A percentile compares a stretch with the other conserved stretches of the same genome.
Evolutionary conservation across 2,329 filamentous ascomycete genomes (phyloP).

Genomic region (Ophiostoma piceae): DNA sequence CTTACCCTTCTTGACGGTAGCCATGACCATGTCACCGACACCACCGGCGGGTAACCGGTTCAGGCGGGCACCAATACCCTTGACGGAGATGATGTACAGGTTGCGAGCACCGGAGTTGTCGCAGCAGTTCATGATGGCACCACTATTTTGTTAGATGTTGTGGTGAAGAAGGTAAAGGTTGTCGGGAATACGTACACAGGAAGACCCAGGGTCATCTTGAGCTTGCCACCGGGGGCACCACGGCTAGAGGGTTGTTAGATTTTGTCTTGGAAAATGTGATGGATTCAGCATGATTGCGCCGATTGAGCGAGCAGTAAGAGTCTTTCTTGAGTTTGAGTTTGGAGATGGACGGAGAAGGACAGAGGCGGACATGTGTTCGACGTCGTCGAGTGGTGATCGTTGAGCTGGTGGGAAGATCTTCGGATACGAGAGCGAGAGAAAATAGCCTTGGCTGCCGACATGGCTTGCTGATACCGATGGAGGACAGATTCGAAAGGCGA

Average conservation of each 20-base stretch:
- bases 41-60: conserved; percentile 96
- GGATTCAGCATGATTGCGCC: not conserved
- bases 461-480: too few relatives aligned
- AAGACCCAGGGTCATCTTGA: conserved; percentile 99
- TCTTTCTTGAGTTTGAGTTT: not conserved
- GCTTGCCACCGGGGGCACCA: conserved; percentile 98
- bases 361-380: not conserved
- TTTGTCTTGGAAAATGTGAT: not conserved
- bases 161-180: not conserved
- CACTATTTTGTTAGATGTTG: conserved; percentile 37
- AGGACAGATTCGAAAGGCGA: not conserved
- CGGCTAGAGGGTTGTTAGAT: conserved; percentile 44
- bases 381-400: not conserved
- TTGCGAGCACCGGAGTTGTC: conserved; percentile 99
- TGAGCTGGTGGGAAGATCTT: not conserved
- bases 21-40: conserved; percentile 99
- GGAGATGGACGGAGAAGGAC: too few relatives aligned
- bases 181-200: conserved; percentile 52
- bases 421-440: not conserved
- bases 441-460: too few relatives aligned
- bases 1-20: conserved; percentile 99
- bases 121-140: conserved; percentile 99
- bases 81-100: conserved; percentile 99
- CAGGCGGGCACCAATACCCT: conserved; percentile 94
- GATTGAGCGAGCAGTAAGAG: not conserved